phyloP scores from a whole-genome alignment of 2,329 filamentous ascomycete species.

The Colletotrichum truncatum region DNA sequence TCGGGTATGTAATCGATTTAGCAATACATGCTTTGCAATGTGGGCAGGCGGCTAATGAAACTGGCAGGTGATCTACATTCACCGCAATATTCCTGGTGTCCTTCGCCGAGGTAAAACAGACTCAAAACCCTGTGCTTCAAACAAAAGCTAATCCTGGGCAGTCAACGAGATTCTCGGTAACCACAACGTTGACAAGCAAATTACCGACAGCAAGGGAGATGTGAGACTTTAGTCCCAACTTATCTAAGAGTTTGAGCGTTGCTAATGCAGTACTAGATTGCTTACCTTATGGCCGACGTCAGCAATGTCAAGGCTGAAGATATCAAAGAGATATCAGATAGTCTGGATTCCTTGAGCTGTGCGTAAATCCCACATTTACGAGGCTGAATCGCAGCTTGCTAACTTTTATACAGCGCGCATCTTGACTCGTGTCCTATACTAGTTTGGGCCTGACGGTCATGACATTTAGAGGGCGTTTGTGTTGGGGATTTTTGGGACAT shows the following conservation, averaged over 20 bases:
- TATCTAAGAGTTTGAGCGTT: neutral
- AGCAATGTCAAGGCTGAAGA: slow-evolving; percentile 83
- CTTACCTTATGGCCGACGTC: slow-evolving; percentile 98
- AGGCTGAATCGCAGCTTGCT: neutral
- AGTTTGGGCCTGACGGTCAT: slow-evolving; percentile 21
- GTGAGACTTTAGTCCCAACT: slow-evolving; percentile 55
- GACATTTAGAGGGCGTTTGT: slow-evolving; percentile 17
- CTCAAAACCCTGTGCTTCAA: neutral
- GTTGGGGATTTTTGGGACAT: neutral
- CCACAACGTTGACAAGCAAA: slow-evolving; percentile 99
- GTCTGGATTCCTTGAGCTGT: slow-evolving; percentile 83
- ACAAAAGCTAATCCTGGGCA: slow-evolving; percentile 37
- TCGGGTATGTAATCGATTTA: slow-evolving; percentile 64
- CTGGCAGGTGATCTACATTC: slow-evolving; percentile 85
- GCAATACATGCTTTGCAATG: too few species aligned
- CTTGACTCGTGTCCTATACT: slow-evolving; percentile 58
- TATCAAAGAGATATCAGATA: slow-evolving; percentile 87
- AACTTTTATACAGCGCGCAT: slow-evolving; percentile 48
- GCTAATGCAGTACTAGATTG: slow-evolving; percentile 62
- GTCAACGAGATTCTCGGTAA: slow-evolving; percentile 95
- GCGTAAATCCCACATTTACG: slow-evolving; percentile 47
- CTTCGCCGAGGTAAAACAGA: slow-evolving; percentile 76
- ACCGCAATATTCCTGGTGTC: slow-evolving; percentile 96
- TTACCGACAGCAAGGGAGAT: slow-evolving; percentile 93
- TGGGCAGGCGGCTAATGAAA: slow-evolving; percentile 30